Evolutionary conservation across 768 basidiomycete species (phyloP), one percentile per base, ranked within the genome.

Genomic region (Thelephora ganbajun): DNA sequence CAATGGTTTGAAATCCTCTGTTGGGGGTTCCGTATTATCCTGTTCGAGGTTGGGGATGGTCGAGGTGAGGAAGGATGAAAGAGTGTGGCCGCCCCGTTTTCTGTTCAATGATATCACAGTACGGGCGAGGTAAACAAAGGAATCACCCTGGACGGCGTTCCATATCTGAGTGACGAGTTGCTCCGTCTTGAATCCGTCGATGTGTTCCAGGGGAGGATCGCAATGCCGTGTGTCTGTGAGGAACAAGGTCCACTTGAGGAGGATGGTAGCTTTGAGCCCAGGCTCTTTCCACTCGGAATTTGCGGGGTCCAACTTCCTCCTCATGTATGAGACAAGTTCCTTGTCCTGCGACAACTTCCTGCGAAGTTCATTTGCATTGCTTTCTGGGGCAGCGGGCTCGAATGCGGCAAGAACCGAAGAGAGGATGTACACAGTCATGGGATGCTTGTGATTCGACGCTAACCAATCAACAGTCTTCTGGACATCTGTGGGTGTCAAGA

Each of bases 221-320:
- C 74, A 73, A 58, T 83, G 79, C 20, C 88, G 72, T 5, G 78
- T 72, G 52, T 87, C 80, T 1, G 87, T 80, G 53, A 90, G 67
- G 61, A 89, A 88, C 49, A 93, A 69, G 0, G 89, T 83, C 88
- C 89, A 93, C 57, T 88, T 87, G 35, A 96, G 70, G n/a, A 83
- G 63, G 5, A 92, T 57, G 1, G 74, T 70, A 0, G 87, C 80
- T 56, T 82, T 85, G 13, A 94, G 63, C 1, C 79, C 78, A 1
- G 70, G 64, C 16, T 83, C 79, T 47, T 72, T 80, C 87, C 88
- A 91, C 13, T 70, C 63, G 2, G 73, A 63, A 41, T 41, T 41
- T 7, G 72, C 57, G 12, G 70, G 65, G 49, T 56, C 59, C 6
- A 85, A 63, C 50, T 75, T 76, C 47, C 66, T 74, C 16, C 68